Evolutionary conservation across 106 monocot genomes (phyloP).

Genomic region (Cymbidium sinense): DNA sequence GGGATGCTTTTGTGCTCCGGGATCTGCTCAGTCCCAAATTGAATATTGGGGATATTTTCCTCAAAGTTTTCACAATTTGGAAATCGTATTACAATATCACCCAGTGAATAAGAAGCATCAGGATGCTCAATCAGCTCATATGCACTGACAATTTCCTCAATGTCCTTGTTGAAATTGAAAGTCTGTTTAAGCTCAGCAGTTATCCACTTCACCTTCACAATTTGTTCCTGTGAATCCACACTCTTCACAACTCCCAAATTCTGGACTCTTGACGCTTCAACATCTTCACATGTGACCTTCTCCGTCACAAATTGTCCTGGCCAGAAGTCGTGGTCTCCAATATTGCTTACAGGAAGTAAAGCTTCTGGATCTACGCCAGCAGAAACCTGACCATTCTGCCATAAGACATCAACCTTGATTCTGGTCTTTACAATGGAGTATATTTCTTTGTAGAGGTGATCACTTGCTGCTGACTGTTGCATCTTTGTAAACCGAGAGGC

Average conservation of each 20-base stretch:
- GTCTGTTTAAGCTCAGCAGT: conserved; percentile 7
- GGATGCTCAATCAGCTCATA: conserved; percentile 90
- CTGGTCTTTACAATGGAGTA: conserved; percentile 63
- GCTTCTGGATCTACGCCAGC: conserved; percentile 43
- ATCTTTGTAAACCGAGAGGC: conserved; percentile 15
- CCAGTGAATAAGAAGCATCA: conserved; percentile 59
- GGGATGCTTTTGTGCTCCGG: background rate
- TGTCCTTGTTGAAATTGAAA: conserved; percentile 4
- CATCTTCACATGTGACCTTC: conserved; percentile 48
- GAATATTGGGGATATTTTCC: conserved; percentile 10
- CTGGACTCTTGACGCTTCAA: conserved; percentile 6
- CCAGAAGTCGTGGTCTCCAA: conserved; percentile 95
- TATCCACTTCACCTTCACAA: conserved; percentile 72
- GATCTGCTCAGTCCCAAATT: background rate
- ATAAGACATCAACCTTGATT: conserved; percentile 64
- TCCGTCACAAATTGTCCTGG: conserved; percentile 75
- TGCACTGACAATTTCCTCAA: conserved; percentile 72
- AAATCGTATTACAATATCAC: conserved; percentile 61
- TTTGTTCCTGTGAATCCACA: conserved; percentile 66
- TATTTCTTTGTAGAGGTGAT: conserved; percentile 18
- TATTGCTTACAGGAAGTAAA: conserved; percentile 54
- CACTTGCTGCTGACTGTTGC: conserved; percentile 16
- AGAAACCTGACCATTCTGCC: conserved; percentile 72
- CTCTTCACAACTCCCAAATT: conserved; percentile 57
- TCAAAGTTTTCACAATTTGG: conserved; percentile 22